Conservation (phyloP, 73 alveolate species). For the Tetrahymena thermophila region DNA sequence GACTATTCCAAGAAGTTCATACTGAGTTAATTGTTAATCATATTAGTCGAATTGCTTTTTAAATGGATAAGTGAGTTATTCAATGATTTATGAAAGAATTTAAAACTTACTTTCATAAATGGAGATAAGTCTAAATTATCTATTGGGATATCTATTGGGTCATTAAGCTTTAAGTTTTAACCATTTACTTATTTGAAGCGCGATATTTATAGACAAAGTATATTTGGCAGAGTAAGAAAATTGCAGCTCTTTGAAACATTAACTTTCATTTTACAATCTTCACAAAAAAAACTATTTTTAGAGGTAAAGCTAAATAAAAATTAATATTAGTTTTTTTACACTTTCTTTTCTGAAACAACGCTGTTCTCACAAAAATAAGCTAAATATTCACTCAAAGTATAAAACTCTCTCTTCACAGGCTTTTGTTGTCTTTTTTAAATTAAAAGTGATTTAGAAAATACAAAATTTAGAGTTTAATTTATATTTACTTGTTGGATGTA, state of each 20-base stretch:
- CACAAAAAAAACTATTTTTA: not conserved
- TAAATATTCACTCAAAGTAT: not conserved
- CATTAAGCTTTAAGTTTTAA: not conserved
- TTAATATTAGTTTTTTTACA: not conserved
- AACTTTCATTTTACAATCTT: not conserved
- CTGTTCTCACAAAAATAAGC: not conserved
- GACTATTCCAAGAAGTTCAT: not conserved
- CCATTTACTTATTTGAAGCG: not conserved
- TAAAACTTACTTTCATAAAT: not conserved
- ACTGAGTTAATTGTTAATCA: not conserved
- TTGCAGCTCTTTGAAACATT: not conserved
- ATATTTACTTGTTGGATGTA: not conserved
- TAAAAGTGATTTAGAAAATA: not conserved
- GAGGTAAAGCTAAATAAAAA: not conserved
- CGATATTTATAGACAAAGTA: not conserved
- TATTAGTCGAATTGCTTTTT: not conserved
- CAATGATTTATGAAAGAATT: not conserved
- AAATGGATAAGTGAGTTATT: too few relatives aligned
- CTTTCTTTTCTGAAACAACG: not conserved
- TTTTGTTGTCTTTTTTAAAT: not conserved
- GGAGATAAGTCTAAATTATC: not conserved
- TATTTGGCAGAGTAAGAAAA: not conserved
- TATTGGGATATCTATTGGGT: not conserved
- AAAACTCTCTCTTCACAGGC: not conserved
- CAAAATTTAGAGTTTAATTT: not conserved